Percentiles rank a stretch among this genome's conserved stretches.
Evolutionary conservation across 2,329 filamentous ascomycete genomes (phyloP).

Genomic region (Helotiales sp.): DNA sequence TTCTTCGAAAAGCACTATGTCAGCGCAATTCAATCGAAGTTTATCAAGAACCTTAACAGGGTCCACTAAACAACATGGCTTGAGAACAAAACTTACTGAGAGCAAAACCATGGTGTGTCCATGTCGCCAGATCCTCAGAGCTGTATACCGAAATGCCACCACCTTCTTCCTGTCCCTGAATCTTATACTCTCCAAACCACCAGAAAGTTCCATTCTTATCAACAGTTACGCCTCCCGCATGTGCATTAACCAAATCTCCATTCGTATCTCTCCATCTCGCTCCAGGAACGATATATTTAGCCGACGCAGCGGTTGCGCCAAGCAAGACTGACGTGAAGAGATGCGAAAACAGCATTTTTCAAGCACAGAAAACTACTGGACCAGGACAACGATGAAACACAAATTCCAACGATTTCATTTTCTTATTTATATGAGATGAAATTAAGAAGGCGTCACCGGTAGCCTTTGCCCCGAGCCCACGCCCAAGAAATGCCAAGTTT

Average conservation of each 20-base stretch:
- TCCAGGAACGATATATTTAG: slow-evolving; percentile 65
- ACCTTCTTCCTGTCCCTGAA: slow-evolving; percentile 61
- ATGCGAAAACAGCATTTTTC: neutral
- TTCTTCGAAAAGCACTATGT: no score
- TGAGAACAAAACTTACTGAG: slow-evolving; percentile 53
- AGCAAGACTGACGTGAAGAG: neutral
- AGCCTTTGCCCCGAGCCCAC: neutral
- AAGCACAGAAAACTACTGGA: neutral
- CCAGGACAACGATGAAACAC: neutral
- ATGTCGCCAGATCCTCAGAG: slow-evolving; percentile 64
- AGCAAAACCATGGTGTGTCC: slow-evolving; percentile 61
- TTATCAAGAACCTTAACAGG: no score
- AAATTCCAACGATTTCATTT: neutral
- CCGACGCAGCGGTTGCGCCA: slow-evolving; percentile 27
- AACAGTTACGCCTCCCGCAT: slow-evolving; percentile 61
- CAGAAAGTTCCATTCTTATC: slow-evolving; percentile 61
- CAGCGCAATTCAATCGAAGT: no score
- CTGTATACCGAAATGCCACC: slow-evolving; percentile 66
- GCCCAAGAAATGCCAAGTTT: slow-evolving; percentile 3
- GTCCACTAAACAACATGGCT: no score
- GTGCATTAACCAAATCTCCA: slow-evolving; percentile 64
- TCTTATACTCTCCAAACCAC: slow-evolving; percentile 67
- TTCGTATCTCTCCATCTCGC: slow-evolving; percentile 65
- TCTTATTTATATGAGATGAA: neutral
- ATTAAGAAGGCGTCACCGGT: neutral